Conservation (phyloP, 768 basidiomycete species). For the Sporobolomyces phaffii region DNA sequence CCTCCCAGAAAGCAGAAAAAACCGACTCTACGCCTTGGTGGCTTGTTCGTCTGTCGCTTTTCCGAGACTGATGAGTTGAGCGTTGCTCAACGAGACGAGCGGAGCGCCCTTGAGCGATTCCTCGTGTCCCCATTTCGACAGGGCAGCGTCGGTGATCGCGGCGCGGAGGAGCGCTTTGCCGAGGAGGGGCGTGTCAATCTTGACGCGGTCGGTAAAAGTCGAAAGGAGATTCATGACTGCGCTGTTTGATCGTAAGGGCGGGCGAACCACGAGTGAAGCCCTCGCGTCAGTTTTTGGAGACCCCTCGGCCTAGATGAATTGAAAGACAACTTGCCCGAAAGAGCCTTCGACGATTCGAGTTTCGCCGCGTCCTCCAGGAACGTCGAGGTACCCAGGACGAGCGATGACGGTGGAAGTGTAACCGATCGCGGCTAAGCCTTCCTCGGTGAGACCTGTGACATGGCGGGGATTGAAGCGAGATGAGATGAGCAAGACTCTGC, state of each 20-base stretch:
- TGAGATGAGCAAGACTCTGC: too few relatives aligned
- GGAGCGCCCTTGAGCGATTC: not conserved
- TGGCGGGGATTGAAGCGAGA: not conserved
- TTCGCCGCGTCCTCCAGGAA: conserved; percentile 51
- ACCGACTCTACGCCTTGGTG: not conserved
- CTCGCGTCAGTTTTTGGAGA: not conserved
- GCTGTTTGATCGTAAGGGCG: not conserved
- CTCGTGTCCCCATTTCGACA: not conserved
- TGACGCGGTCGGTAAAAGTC: not conserved
- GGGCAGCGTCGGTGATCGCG: not conserved
- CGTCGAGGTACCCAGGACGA: conserved; percentile 57
- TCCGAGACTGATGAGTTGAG: not conserved
- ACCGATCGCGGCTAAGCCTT: conserved; percentile 60
- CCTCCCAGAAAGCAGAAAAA: too few relatives aligned
- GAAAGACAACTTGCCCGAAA: conserved; percentile 48
- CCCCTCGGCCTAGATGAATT: not conserved
- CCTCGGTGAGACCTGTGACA: conserved; percentile 65
- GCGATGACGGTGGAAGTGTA: conserved; percentile 67
- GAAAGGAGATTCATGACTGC: conserved; percentile 11
- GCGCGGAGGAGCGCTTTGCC: conserved; percentile 22
- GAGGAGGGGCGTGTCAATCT: conserved; percentile 16
- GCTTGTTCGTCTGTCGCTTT: not conserved
- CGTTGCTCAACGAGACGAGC: not conserved
- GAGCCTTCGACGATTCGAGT: conserved; percentile 50
- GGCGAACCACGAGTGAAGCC: too few relatives aligned